Percentiles rank a stretch among this genome's conserved stretches.
Conservation (phyloP, 805 yeast genomes). For the Saccharomycopsis sp. region DNA sequence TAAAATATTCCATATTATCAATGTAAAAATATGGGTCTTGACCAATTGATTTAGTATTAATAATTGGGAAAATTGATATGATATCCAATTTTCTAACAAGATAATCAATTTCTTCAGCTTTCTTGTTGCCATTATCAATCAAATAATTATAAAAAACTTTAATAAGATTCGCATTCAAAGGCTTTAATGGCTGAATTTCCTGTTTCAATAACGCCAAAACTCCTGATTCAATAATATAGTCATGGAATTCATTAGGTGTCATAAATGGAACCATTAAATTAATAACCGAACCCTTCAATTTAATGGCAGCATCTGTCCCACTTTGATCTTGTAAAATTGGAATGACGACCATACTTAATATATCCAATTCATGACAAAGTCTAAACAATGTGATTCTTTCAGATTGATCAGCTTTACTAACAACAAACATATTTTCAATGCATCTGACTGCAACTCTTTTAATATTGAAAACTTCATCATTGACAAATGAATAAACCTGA, state of each 20-base stretch:
- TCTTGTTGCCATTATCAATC: constrained; percentile 1
- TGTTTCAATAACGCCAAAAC: neutral
- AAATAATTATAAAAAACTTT: neutral
- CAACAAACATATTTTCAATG: neutral
- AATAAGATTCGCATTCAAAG: neutral
- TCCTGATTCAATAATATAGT: constrained; percentile 1
- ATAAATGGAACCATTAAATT: neutral
- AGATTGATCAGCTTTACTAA: neutral
- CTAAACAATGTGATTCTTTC: neutral
- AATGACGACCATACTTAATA: neutral
- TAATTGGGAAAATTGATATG: neutral
- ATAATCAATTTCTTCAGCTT: neutral
- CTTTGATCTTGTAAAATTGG: neutral
- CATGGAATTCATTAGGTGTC: constrained; percentile 1
- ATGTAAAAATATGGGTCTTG: neutral
- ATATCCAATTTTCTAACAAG: neutral
- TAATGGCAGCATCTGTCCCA: neutral
- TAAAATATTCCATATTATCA: neutral
- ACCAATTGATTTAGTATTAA: neutral
- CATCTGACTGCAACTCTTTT: neutral
- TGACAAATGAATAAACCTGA: constrained; percentile 1
- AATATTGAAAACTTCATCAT: neutral
- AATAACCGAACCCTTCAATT: neutral
- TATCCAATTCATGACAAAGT: neutral
- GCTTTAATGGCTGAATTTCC: neutral